Evolutionary conservation across 108 stramenopile genomes (phyloP), one percentile per base, ranked within the genome.

Genomic region (Nitzschia sp.): DNA sequence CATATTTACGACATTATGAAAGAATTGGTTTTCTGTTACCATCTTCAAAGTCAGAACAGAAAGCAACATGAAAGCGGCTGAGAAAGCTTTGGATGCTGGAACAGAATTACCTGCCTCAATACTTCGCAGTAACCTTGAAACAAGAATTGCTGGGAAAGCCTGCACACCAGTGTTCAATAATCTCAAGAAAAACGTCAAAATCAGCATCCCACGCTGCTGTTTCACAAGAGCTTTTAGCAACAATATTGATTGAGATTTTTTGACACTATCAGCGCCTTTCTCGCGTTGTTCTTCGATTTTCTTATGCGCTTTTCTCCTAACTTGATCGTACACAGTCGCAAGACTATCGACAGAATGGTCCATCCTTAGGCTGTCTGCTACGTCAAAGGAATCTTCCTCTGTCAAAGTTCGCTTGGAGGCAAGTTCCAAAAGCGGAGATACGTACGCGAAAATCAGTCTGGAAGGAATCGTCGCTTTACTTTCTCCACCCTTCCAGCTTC

Each of bases 1-100:
- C 56, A 80, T 76, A 45, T 73, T 83, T 45, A 87, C 84, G 59
- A 91, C 77, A 45, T 76, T 67, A 75, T 94, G 89, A 72, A 95
- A 97, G 69, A 90, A 95, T 64, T 83, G 82, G 61, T 94, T 97
- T 67, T 97, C 96, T 9, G 91, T 75, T 19, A 92, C 63, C 81
- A 90, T 94, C 80, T 97, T 97, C 26, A 83, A 21, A 25, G 53
- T 65, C 50, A 91, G 53, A 4, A 91, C 85, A 19, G 57, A 36
- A 9, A 89, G 77, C 27, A 89, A 52, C 26, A 63, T 25, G 5
- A 82, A 19, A 1, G 84, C 86, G 13, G 88, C 76, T 19, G 29
- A 31, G 33, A 92, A 11, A 36, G 88, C 81, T 46, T 82, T 60
- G 8, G 63, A 58, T 16, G 76, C 38, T 13, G 65, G 77, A 25